phyloP scores from a whole-genome alignment of 305 asterid genomes.

The Fraxinus latifolia region DNA sequence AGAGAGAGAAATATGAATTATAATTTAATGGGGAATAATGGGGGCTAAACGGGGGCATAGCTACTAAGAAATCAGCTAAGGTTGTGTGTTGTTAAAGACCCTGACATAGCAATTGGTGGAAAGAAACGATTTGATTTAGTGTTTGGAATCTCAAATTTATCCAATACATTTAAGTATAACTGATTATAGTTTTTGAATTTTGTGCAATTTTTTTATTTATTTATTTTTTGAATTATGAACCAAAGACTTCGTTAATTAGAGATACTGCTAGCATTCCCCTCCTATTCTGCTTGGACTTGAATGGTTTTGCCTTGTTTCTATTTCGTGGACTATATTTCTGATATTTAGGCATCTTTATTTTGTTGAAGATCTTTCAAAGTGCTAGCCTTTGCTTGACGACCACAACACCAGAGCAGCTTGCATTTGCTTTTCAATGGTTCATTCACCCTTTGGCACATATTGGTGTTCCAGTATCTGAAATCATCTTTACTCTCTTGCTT shows the following conservation, averaged over 20 bases:
- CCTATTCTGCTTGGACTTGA: neutral
- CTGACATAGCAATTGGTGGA: neutral
- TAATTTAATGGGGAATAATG: too few relatives aligned
- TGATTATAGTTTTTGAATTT: neutral
- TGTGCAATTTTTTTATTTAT: neutral
- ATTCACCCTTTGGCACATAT: conserved; percentile 59
- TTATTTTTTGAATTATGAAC: neutral
- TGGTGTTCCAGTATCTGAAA: conserved; percentile 83
- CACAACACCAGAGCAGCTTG: conserved; percentile 92
- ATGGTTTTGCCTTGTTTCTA: neutral
- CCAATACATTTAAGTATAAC: neutral
- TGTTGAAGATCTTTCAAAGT: conserved; percentile 79
- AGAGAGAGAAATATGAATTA: too few relatives aligned
- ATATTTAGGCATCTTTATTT: conserved; percentile 21
- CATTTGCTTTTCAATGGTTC: conserved; percentile 84
- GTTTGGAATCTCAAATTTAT: neutral
- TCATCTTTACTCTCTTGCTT: conserved; percentile 78
- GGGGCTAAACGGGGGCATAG: too few relatives aligned
- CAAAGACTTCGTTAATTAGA: neutral
- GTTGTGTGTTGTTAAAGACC: neutral
- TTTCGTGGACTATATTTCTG: conserved; percentile 22
- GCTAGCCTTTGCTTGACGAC: conserved; percentile 94
- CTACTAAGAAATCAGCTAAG: neutral
- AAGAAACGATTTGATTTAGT: neutral
- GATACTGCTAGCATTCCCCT: neutral